Conservation (phyloP, 768 basidiomycete species). For the Boletus insuetus region DNA sequence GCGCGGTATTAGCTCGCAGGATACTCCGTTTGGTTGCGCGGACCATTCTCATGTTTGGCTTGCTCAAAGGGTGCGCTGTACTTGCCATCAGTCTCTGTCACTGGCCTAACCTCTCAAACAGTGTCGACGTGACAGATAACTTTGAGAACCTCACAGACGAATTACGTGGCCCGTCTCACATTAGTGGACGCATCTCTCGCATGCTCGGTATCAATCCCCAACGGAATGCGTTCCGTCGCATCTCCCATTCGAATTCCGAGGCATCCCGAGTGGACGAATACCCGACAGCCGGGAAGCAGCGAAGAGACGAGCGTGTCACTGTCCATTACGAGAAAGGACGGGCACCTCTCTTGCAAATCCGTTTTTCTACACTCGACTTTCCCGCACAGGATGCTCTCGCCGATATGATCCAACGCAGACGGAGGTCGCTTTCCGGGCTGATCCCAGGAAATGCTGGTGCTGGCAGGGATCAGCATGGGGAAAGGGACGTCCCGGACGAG, state of each 20-base stretch:
- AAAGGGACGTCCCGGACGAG: constrained; percentile 7
- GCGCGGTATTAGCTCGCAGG: constrained; percentile 51
- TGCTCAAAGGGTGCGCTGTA: constrained; percentile 62
- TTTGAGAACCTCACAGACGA: constrained; percentile 47
- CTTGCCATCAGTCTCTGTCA: not conserved
- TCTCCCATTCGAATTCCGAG: constrained; percentile 42
- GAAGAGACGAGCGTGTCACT: constrained; percentile 45
- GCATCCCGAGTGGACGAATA: constrained; percentile 2
- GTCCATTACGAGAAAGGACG: constrained; percentile 41
- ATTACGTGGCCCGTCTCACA: constrained; percentile 24
- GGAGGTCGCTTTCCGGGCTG: constrained; percentile 12
- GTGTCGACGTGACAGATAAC: constrained; percentile 54
- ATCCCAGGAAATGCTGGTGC: not conserved
- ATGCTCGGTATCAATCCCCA: constrained; percentile 52
- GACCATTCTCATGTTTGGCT: constrained; percentile 55
- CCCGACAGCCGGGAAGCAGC: constrained; percentile 6
- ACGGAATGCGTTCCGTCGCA: constrained; percentile 52
- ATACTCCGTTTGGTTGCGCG: constrained; percentile 55
- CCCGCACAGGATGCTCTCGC: constrained; percentile 29
- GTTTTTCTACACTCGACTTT: constrained; percentile 50
- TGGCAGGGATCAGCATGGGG: not conserved
- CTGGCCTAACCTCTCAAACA: constrained; percentile 21
- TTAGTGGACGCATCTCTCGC: constrained; percentile 35
- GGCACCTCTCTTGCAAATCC: constrained; percentile 52
- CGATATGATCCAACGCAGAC: constrained; percentile 13